These are phyloP conservation scores for Curvularia sp. DNA, from an alignment of 2,329 filamentous ascomycete genomes.

Conservation along the genomic window DNA sequence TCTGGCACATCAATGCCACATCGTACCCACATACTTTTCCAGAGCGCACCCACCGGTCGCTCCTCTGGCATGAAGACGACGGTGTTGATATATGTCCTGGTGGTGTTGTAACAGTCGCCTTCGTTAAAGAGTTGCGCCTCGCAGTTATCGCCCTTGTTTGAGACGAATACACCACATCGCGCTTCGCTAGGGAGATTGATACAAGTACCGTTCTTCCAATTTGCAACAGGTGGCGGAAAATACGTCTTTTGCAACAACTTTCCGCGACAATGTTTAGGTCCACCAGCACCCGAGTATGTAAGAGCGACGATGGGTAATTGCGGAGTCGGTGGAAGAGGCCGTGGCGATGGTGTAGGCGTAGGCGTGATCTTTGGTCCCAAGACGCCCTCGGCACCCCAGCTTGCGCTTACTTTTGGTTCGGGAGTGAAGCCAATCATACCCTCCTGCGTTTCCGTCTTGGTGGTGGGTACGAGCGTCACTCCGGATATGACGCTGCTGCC, in stretches of 20 bases:
- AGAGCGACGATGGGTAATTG: constrained; percentile 44
- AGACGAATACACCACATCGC: constrained; percentile 46
- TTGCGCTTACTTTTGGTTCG: constrained; percentile 24
- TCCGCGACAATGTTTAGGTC: constrained; percentile 49
- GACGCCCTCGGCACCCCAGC: constrained; percentile 33
- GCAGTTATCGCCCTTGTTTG: constrained; percentile 46
- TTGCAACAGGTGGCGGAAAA: constrained; percentile 34
- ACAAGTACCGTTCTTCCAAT: constrained; percentile 44
- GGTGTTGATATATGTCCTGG: constrained; percentile 42
- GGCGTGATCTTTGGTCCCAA: constrained; percentile 32
- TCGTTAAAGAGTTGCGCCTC: constrained; percentile 47
- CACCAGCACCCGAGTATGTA: constrained; percentile 43
- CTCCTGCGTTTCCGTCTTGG: constrained; percentile 30
- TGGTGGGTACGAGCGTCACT: constrained; percentile 20
- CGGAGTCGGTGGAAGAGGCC: constrained; percentile 16
- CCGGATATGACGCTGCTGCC: constrained; percentile 27
- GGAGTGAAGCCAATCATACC: constrained; percentile 37
- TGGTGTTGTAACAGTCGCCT: constrained; percentile 39
- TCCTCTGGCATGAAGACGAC: constrained; percentile 50
- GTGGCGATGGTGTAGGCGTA: constrained; percentile 17
- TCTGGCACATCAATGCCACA: constrained; percentile 44
- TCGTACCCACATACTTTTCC: constrained; percentile 47
- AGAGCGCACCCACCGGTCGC: constrained; percentile 41
- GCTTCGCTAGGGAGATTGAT: constrained; percentile 42
- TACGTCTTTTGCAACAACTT: constrained; percentile 35